A percentile compares a stretch with the other conserved stretches of the same genome.
Conservation (phyloP, 78 protist species). For the Mastigamoeba balamuthi region DNA sequence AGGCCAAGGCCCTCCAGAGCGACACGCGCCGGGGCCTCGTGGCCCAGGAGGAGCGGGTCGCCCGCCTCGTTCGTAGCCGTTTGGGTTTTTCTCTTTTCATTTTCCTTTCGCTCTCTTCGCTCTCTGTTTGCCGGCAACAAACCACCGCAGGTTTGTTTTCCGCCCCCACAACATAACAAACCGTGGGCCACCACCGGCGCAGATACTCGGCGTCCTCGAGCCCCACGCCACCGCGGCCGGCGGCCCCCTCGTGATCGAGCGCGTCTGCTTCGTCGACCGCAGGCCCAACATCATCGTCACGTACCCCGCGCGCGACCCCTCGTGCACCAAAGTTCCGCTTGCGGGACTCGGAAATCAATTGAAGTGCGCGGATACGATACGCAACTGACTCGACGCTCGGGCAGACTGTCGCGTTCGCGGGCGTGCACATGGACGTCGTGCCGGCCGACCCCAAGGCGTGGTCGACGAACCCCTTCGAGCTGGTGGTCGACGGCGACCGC, state of each 20-base stretch:
- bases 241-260: conserved; percentile 27
- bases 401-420: conserved; percentile 44
- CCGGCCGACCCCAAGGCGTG: conserved; percentile 43
- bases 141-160: not conserved
- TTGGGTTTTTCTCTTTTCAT: not conserved
- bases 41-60: conserved; percentile 35
- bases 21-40: conserved; percentile 27
- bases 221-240: conserved; percentile 18
- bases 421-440: conserved; percentile 64
- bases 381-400: conserved; percentile 14
- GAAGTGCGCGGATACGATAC: conserved; percentile 9
- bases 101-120: not conserved
- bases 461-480: conserved; percentile 39
- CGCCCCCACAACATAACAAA: not conserved
- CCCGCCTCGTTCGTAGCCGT: conserved; percentile 19
- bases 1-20: conserved; percentile 24
- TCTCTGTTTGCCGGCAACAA: not conserved
- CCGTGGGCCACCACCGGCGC: not conserved
- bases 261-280: conserved; percentile 15
- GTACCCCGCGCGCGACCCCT: not conserved
- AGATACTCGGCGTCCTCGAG: too few relatives aligned
- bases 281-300: conserved; percentile 44
- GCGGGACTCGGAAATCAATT: not conserved
- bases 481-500: conserved; percentile 35
- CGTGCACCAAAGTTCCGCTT: not conserved